Evolutionary conservation across 2,329 filamentous ascomycete genomes (phyloP), one percentile per base, ranked within the genome.

Genomic region (Trichoderma polysporum): DNA sequence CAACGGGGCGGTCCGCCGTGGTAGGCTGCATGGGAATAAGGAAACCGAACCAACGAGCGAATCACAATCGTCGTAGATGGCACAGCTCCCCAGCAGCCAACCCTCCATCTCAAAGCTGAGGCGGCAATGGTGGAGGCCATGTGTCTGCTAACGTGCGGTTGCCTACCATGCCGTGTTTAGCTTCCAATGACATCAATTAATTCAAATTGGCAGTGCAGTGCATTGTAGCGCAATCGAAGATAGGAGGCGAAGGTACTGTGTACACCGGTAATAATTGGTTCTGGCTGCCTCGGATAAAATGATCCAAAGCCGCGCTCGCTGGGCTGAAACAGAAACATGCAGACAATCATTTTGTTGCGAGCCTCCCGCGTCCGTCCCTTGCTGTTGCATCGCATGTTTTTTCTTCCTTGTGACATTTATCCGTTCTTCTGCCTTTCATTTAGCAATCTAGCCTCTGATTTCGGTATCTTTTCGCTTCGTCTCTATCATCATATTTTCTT

Each of bases 61-160:
- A 57, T 57, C 53, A 13, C 35, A 19, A 56, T 52, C 49, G 27
- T 39, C 13, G 17, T 27, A 27, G 22, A 50, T 27, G 47, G 22
- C 33, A 13, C 35, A 39, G 33, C 33, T 37, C 33, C 39, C 37
- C 37, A 29, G n/a, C 57, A 49, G 29, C n/a, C 52, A 39, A 10
- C 53, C 35, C 53, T 57, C 53, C 33, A 39, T 57, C 57, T 37
- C 29, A 27, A 17, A 60, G 57, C 29, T 50, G 57, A 60, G 57
- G 57, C 57, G 57, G 57, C 57, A 50, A 49, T 35, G 57, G 45
- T 49, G 29, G 57, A 25, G 41, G 41, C 57, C 57, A 27, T 50
- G 29, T 49, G 31, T 49, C 41, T 35, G 31, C 41, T 35, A n/a
- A 19, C 41, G 29, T 50, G 41, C 49, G 57, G 45, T 19, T 41